These are phyloP conservation scores for Angomonas deanei DNA, from an alignment of 208 protist genomes.

Conservation along the genomic window DNA sequence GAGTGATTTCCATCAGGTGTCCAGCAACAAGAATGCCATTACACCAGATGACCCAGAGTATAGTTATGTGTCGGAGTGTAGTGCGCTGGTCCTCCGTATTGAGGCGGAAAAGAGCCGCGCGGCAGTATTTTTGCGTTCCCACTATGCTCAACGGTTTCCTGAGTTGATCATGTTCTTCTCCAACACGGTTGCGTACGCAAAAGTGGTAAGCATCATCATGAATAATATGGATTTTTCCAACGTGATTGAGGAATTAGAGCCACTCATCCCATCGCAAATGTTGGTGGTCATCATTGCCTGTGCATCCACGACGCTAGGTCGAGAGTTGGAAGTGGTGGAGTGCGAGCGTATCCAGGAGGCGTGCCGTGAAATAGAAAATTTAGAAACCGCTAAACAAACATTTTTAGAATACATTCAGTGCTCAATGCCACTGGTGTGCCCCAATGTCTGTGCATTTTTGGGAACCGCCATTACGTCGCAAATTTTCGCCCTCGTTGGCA, in stretches of 20 bases:
- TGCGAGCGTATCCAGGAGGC: conserved; percentile 63
- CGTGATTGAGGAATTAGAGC: conserved; percentile 65
- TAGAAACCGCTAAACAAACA: conserved; percentile 88
- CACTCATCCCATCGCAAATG: conserved; percentile 81
- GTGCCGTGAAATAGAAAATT: conserved; percentile 85
- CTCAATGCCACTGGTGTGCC: conserved; percentile 89
- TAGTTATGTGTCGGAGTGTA: conserved; percentile 87
- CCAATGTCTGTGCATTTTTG: conserved; percentile 89
- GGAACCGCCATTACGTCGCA: conserved; percentile 89
- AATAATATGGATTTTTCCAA: conserved; percentile 76
- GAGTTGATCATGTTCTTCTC: conserved; percentile 88
- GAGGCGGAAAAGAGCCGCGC: conserved; percentile 87
- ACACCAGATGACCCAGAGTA: conserved; percentile 82
- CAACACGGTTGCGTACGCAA: conserved; percentile 80
- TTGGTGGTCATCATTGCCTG: conserved; percentile 82
- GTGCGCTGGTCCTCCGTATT: conserved; percentile 76
- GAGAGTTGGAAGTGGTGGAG: conserved; percentile 54
- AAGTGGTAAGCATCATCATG: conserved; percentile 74
- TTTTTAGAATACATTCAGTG: conserved; percentile 91
- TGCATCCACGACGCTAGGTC: conserved; percentile 80
- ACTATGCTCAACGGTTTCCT: conserved; percentile 84
- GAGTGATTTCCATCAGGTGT: conserved; percentile 67
- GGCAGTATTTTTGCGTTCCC: conserved; percentile 79
- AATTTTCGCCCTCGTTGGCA: conserved; percentile 83
- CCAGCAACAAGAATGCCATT: conserved; percentile 68